Evolutionary conservation across 2,329 filamentous ascomycete genomes (phyloP).

Genomic region (Colletotrichum salicis): DNA sequence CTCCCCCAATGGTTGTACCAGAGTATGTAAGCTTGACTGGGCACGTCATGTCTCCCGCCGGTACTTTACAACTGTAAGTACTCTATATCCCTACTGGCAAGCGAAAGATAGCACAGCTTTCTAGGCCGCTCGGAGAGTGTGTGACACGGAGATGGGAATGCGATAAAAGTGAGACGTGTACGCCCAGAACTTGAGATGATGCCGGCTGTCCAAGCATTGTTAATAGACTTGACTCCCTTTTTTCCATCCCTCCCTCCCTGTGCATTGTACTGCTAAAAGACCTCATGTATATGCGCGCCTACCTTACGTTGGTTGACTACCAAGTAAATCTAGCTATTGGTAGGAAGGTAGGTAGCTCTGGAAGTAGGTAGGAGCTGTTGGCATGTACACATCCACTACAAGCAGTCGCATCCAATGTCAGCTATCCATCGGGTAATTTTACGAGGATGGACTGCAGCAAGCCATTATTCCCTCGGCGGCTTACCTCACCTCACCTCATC

Average conservation of each 20-base stretch:
- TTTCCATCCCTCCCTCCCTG: slow-evolving; percentile 20
- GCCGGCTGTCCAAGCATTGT: background rate
- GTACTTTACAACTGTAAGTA: slow-evolving; percentile 4
- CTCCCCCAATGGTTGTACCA: slow-evolving; percentile 18
- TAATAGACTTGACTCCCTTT: slow-evolving; percentile 29
- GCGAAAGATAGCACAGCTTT: background rate
- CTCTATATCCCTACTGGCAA: too few relatives aligned
- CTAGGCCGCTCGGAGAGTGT: background rate
- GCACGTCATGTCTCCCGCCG: background rate
- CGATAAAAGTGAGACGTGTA: slow-evolving; percentile 9
- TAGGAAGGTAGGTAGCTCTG: background rate
- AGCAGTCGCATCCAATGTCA: slow-evolving; percentile 13
- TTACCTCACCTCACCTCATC: background rate
- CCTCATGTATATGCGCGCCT: background rate
- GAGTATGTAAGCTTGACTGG: slow-evolving; percentile 26
- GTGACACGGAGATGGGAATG: slow-evolving; percentile 23
- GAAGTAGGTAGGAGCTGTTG: background rate
- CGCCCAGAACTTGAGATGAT: background rate
- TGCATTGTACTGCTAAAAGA: background rate
- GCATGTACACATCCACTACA: background rate
- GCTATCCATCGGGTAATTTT: background rate
- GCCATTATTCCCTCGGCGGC: background rate
- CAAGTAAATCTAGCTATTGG: background rate
- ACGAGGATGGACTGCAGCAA: background rate
- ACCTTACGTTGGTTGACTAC: background rate